Conservation (phyloP, 306 rosid species). For the Mucuna pruriens region DNA sequence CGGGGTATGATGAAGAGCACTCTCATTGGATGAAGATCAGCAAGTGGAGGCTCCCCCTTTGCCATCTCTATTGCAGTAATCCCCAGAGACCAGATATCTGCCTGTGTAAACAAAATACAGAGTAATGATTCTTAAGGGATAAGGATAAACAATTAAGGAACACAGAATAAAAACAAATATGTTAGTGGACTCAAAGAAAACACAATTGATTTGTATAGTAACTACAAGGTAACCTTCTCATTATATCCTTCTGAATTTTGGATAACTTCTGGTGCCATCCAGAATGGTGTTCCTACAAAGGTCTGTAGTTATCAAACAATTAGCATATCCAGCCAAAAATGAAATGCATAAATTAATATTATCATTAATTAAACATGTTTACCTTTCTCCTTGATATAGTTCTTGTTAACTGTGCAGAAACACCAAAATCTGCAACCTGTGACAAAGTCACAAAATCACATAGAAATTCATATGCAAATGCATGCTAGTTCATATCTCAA, state of each 20-base stretch:
- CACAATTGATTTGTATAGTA: neutral
- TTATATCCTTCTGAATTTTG: conserved; percentile 93
- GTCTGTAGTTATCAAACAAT: conserved; percentile 75
- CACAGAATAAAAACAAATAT: neutral
- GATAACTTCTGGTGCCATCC: conserved; percentile 99
- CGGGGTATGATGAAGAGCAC: conserved; percentile 94
- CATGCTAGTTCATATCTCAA: conserved; percentile 32
- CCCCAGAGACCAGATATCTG: conserved; percentile 97
- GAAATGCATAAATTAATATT: conserved; percentile 8
- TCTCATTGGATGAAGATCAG: conserved; percentile 97
- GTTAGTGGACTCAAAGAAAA: neutral
- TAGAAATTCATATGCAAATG: conserved; percentile 38
- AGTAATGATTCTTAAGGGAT: conserved; percentile 34
- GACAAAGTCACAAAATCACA: conserved; percentile 38
- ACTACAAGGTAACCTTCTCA: conserved; percentile 71
- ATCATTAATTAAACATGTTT: conserved; percentile 28
- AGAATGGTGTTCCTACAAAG: conserved; percentile 96
- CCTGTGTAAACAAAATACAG: conserved; percentile 62
- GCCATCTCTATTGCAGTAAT: conserved; percentile 98
- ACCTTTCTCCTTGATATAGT: conserved; percentile 97
- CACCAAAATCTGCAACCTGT: conserved; percentile 98
- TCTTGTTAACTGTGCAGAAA: conserved; percentile 94
- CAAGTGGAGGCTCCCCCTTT: conserved; percentile 95
- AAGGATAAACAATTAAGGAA: conserved; percentile 1
- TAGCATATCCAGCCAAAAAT: conserved; percentile 42